These are phyloP conservation scores for Clarireedia sp. DNA, from an alignment of 2,329 filamentous ascomycete species.

Conservation along the genomic window DNA sequence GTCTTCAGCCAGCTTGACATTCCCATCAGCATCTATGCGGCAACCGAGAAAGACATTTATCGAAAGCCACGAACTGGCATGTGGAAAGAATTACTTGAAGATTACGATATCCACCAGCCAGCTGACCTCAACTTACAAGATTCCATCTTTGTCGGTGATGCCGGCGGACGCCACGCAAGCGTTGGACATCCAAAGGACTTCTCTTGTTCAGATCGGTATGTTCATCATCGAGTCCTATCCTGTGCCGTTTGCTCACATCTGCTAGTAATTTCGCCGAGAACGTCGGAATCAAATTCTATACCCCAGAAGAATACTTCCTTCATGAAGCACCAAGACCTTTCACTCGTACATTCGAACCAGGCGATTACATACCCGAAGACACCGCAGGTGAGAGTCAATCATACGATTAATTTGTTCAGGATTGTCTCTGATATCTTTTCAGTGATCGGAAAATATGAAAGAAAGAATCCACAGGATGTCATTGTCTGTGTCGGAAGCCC, in stretches of 20 bases:
- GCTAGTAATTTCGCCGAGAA: constrained; percentile 76
- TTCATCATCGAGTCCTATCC: background rate
- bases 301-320: constrained; percentile 89
- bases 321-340: constrained; percentile 58
- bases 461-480: constrained; percentile 61
- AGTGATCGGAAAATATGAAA: constrained; percentile 33
- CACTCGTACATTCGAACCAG: constrained; percentile 63
- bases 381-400: constrained; percentile 20
- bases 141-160: constrained; percentile 88
- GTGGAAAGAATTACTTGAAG: constrained; percentile 63
- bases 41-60: constrained; percentile 72
- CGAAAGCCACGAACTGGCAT: constrained; percentile 84
- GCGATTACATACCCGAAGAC: constrained; percentile 39
- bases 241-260: constrained; percentile 11
- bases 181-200: constrained; percentile 48
- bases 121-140: constrained; percentile 55
- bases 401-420: background rate
- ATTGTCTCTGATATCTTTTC: constrained; percentile 15
- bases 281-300: constrained; percentile 69
- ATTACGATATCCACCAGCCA: constrained; percentile 36
- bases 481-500: constrained; percentile 85
- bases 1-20: constrained; percentile 67
- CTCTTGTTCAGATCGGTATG: constrained; percentile 50
- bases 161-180: constrained; percentile 51
- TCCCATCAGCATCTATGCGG: constrained; percentile 75